Evolutionary conservation across 2,329 filamentous ascomycete genomes (phyloP), one percentile per base, ranked within the genome.

Genomic region (Aspergillus amoenus): DNA sequence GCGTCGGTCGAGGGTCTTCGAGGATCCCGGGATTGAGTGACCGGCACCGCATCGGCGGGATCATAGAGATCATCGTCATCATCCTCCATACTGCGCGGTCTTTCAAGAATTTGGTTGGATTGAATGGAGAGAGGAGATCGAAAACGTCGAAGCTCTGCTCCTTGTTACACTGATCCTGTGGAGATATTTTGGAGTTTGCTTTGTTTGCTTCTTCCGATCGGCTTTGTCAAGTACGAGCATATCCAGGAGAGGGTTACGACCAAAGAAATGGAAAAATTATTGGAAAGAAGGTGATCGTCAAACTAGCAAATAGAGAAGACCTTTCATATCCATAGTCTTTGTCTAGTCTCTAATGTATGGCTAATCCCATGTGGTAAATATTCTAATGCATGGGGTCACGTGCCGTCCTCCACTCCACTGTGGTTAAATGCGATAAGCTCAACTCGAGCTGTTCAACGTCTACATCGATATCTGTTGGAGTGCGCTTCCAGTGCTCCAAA

Each of bases 51-150:
- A 53, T 78, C 75, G 15, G 70, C 68, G 17, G 76, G 75, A 55
- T 76, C 75, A 58, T 79, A 79, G 21, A 79, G 74, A 65, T 79
- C 76, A 59, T 79, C 77, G 17, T 79, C 77, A 55, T 78, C 76
- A 59, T 78, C 76, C n/a, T 78, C 76, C 73, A 78, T 78, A 48
- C 52, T 71, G 58, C 54, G 52, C 58, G 45, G 32, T 34, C 52
- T 52, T 56, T 56, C 59, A 45, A 55, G 40, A 43, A 15, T 17
- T 30, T n/a, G 41, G 51, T 47, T 13, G 39, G 18, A 15, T 46
- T 17, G 21, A 48, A 44, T 30, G 27, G 42, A 43, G 24, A 41
- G 48, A 51, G 22, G 55, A 52, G 42, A 43, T 42, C 27, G 34
- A 50, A 52, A 52, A 27, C 24, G 45, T 51, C 27, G 55, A 48